Base-by-base conservation (phyloP, 2,329 filamentous ascomycete species). In the Nemania bipapillata region DNA sequence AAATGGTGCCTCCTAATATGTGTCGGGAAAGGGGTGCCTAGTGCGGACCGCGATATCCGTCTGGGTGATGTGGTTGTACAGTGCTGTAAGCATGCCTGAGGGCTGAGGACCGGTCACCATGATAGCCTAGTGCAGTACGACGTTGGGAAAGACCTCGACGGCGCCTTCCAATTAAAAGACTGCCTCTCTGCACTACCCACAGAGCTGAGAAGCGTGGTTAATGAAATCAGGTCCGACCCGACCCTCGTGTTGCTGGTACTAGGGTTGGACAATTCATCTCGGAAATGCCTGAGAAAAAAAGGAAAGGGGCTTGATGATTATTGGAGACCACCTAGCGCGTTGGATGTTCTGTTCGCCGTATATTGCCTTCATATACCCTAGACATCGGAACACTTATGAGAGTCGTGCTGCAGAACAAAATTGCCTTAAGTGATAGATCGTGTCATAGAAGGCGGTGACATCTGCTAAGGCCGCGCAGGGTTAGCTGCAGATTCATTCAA, bases 1-100 rank as follows among this genome's bases (percentile, higher is more conserved):
- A 62, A 70, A 47, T 75, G 69, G 70, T 63, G 73, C 2, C 71
- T 78, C 50, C 52, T 78, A 5, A 69, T 74, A 8, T 77, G 77
- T 12, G 76, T 54, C 15, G 50, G 26, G 74, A 74, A 73, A 0
- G 76, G 75, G 0, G 71, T 75, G 0, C 68, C 65, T 0, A n/a
- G n/a, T n/a, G 67, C 68, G 11, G n/a, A 28, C 37, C 37, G 71
- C n/a, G 70, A 71, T 40, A 68, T 74, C 47, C 72, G 70, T 4
- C 47, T 73, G 6, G 67, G 70, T 17, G 65, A 66, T 20, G 66
- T 73, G 37, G 72, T 70, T 40, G 45, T n/a, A n/a, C n/a, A n/a
- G n/a, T n/a, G n/a, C n/a, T n/a, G n/a, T 68, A 20, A 65, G 71
- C 50, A 67, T 65, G 58, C 57, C 59, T 2, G 35, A 50, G 1